Base-by-base conservation (phyloP, 139 green algal genomes). In the Mesostigma viride region DNA sequence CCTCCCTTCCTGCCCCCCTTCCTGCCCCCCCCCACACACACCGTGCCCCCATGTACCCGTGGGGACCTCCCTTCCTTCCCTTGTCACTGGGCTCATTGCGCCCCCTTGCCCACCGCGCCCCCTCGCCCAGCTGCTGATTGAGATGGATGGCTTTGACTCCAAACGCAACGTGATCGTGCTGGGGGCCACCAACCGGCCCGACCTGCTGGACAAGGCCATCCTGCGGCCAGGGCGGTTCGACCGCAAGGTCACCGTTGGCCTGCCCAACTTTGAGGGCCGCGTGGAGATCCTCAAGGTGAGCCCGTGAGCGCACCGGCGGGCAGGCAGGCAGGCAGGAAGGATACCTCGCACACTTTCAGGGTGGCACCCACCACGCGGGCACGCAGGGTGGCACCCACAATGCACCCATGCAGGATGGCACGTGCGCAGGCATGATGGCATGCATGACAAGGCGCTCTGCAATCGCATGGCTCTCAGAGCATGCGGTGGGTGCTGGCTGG, bases 81-180 rank as follows among this genome's bases (percentile, higher is more conserved):
- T n/a, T n/a, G n/a, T n/a, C n/a, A n/a, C n/a, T n/a, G n/a, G n/a
- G n/a, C n/a, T n/a, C n/a, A n/a, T n/a, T n/a, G n/a, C n/a, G n/a
- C n/a, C n/a, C n/a, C n/a, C n/a, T n/a, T n/a, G n/a, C n/a, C n/a
- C n/a, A n/a, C n/a, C n/a, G n/a, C n/a, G n/a, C n/a, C 40, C 40
- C 17, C 40, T 11, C n/a, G 63, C 30, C n/a, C 94, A 99, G 84
- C 86, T 98, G 76, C 85, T 96, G 60, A 90, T 96, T 27, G 90
- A 98, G 82, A 95, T 99, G 82, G 93, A 99, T 72, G 93, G 93
- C 33, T 98, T 99, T 76, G 90, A 87, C 8, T 87, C 90, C 17
- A 87, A 91, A 65, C 77, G 67, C 0, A 53, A 67, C 27, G 80
- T 91, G 59, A 67, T 91, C 11, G 78, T 91, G 11, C 80, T 94